A percentile compares a stretch with the other conserved stretches of the same genome.
Evolutionary conservation across 139 green algal genomes (phyloP).

Genomic region (Axilococcus clingmanii): DNA sequence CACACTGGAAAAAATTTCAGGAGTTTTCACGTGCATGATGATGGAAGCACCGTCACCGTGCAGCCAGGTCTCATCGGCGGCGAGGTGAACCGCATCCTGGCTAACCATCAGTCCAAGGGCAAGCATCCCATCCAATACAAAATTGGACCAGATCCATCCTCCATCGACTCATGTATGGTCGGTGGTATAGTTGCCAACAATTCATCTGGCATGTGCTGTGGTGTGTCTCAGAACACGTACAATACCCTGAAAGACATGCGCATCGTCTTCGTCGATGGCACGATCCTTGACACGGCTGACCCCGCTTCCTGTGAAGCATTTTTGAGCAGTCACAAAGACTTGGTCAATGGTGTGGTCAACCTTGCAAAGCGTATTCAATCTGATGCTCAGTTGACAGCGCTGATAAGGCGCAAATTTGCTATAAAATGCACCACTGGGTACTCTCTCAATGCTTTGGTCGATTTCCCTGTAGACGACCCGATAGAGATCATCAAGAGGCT

Average conservation of each 20-base stretch:
- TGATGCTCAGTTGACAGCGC: constrained; percentile 71
- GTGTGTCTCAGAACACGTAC: constrained; percentile 90
- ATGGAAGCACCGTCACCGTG: constrained; percentile 85
- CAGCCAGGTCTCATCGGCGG: constrained; percentile 91
- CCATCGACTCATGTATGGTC: constrained; percentile 89
- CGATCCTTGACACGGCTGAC: constrained; percentile 88
- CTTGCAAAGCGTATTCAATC: constrained; percentile 55
- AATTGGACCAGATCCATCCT: constrained; percentile 92
- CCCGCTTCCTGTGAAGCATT: constrained; percentile 55
- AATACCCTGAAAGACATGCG: constrained; percentile 93
- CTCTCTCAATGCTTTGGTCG: constrained; percentile 85
- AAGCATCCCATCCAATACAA: constrained; percentile 81
- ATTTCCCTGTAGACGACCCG: constrained; percentile 79
- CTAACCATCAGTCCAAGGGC: constrained; percentile 52
- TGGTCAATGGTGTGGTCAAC: constrained; percentile 68
- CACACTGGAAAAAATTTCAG: constrained; percentile 94
- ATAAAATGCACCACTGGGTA: constrained; percentile 99
- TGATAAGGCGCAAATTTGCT: constrained; percentile 93
- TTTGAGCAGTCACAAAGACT: constrained; percentile 53
- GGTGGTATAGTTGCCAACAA: constrained; percentile 97
- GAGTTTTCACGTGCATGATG: constrained; percentile 79
- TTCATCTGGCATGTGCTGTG: constrained; percentile 96
- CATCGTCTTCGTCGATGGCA: constrained; percentile 88
- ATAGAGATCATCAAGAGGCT: constrained; percentile 95
- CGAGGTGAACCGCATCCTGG: constrained; percentile 82